Percentiles rank a stretch among this genome's conserved stretches.
Conservation (phyloP, 2,329 filamentous ascomycete species). For the Xylaria sp. region DNA sequence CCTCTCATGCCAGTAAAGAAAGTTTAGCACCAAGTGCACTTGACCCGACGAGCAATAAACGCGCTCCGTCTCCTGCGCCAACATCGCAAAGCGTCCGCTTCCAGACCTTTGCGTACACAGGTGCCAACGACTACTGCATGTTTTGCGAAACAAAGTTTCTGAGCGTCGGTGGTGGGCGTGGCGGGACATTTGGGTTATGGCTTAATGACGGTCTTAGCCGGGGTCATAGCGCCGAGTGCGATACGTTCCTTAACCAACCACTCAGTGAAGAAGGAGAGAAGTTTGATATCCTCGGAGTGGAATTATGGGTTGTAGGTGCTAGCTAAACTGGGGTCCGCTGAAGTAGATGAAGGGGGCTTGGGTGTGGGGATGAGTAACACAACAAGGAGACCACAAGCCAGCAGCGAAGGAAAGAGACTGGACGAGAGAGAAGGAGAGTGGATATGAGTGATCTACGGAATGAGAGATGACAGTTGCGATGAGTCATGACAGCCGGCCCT, state of each 20-base stretch:
- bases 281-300: slow-evolving; percentile 89
- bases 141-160: slow-evolving; percentile 88
- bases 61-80: slow-evolving; percentile 35
- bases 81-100: slow-evolving; percentile 81
- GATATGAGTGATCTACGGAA: neutral
- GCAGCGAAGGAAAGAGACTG: neutral
- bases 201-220: slow-evolving; percentile 85
- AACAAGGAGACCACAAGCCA: neutral
- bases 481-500: neutral
- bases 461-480: neutral
- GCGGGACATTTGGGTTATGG: slow-evolving; percentile 94
- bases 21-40: slow-evolving; percentile 50
- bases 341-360: slow-evolving; percentile 1
- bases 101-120: slow-evolving; percentile 96
- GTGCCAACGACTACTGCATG: slow-evolving; percentile 96
- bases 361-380: neutral
- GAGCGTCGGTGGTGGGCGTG: slow-evolving; percentile 76
- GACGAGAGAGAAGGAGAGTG: neutral
- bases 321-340: slow-evolving; percentile 25
- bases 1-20: slow-evolving; percentile 40
- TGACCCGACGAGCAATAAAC: slow-evolving; percentile 44
- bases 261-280: slow-evolving; percentile 93
- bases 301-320: slow-evolving; percentile 89
- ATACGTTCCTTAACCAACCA: slow-evolving; percentile 94
- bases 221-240: slow-evolving; percentile 84